Evolutionary conservation across 768 basidiomycete species (phyloP), one percentile per base, ranked within the genome.

Genomic region (Lactarius psammicola): DNA sequence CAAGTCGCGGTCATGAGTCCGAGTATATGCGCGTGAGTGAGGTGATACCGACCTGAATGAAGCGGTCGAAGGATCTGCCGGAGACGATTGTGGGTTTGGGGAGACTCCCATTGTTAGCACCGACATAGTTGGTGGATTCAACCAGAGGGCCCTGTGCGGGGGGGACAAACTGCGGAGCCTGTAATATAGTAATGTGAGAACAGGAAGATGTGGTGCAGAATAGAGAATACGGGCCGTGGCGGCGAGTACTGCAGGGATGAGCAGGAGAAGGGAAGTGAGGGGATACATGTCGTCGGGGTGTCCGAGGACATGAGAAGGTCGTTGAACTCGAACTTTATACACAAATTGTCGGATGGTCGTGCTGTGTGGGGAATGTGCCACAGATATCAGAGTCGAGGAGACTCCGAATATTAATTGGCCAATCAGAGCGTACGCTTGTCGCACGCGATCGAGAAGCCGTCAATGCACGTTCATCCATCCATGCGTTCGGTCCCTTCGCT

Each of bases 41-140:
- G 11, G 20, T 2, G 10, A 31, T 9, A 46, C 58, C 8, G 2
- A 72, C 70, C 68, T 77, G 75, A 66, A 81, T 78, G 75, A 85
- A 79, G 7, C 82, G 76, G 66, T 82, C 77, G 65, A 82, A 84
- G 23, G 74, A 75, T 60, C 75, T 74, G 44, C 83, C 84, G 1
- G 75, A 46, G 4, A 84, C 81, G 53, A 75, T 38, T 15, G 76
- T 71, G 0, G 70, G 26, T 68, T 80, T 80, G 36, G 76, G 65
- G 55, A 85, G 76, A 15, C 82, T 81, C 65, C 72, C 72, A 67
- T 84, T 84, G 59, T 73, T 76, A 30, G 70, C 40, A 17, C 82
- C 81, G 28, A 75, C 69, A 69, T 83, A 83, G 74, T 80, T 79
- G 44, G 77, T 59, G 17, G 75, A 74, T 7, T 66, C 40, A 20